phyloP scores from a whole-genome alignment of 1,284 basidiomycete species.

The Cryptococcus sp. region DNA sequence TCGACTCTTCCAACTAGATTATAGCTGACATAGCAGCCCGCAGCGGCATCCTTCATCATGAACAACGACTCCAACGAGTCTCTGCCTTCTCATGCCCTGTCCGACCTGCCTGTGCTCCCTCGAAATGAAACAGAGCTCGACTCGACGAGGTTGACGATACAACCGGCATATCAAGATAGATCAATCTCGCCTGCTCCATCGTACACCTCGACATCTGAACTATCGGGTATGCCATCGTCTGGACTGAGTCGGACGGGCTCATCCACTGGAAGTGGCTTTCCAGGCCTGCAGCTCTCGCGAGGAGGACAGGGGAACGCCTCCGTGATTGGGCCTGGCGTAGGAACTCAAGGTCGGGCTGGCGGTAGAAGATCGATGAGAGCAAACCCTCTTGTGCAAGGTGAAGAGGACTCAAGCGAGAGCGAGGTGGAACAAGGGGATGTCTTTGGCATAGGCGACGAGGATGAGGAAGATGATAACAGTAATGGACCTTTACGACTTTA shows the following conservation, averaged over 20 bases:
- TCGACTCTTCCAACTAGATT: neutral
- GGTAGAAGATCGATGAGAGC: neutral
- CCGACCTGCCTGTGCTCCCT: slow-evolving; percentile 13
- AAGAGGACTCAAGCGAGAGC: neutral
- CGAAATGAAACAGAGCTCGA: neutral
- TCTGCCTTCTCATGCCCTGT: slow-evolving; percentile 22
- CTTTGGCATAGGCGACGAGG: slow-evolving; percentile 3
- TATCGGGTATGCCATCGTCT: neutral
- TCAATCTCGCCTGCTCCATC: neutral
- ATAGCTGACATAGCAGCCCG: slow-evolving; percentile 15
- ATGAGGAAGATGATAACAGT: slow-evolving; percentile 1
- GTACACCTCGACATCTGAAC: neutral
- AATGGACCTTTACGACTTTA: no score
- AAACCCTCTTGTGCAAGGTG: neutral
- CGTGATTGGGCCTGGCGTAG: no score
- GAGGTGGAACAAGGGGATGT: neutral
- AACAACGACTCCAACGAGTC: slow-evolving; percentile 35
- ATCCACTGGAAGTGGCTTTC: neutral
- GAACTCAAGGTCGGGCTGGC: no score
- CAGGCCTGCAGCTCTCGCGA: neutral
- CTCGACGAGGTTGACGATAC: neutral
- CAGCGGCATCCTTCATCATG: slow-evolving; percentile 29
- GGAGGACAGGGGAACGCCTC: no score
- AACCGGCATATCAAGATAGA: neutral
- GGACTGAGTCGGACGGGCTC: neutral